Evolutionary conservation across 1,284 basidiomycete genomes (phyloP).

Genomic region (Tilletiopsis washingtonensis): DNA sequence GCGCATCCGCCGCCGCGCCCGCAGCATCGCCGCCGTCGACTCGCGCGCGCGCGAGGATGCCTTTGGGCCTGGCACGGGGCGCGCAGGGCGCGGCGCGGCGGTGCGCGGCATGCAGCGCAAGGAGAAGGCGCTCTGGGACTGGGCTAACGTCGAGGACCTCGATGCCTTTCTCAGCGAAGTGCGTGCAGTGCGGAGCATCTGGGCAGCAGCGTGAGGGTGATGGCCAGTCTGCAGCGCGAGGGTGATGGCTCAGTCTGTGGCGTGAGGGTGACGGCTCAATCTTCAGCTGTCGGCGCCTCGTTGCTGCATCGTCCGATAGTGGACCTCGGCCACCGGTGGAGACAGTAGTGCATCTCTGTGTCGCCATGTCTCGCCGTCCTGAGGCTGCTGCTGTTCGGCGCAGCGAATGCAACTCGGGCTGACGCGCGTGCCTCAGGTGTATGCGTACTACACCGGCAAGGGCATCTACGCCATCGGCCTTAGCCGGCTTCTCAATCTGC

Average conservation of each 20-base stretch:
- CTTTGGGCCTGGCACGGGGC: too few species aligned
- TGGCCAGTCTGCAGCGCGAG: too few species aligned
- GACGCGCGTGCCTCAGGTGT: conserved; percentile 65
- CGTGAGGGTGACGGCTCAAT: too few species aligned
- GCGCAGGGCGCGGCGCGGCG: background rate
- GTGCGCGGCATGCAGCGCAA: conserved; percentile 15
- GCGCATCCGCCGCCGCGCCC: background rate
- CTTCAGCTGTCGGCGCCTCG: too few species aligned
- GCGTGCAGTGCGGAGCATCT: too few species aligned
- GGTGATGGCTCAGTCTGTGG: too few species aligned
- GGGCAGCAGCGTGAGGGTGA: too few species aligned
- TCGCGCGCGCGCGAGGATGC: background rate
- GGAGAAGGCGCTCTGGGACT: conserved; percentile 76
- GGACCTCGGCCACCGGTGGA: conserved; percentile 54
- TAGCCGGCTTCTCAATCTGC: conserved; percentile 73
- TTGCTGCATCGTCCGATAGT: too few species aligned
- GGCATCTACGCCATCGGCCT: conserved; percentile 90
- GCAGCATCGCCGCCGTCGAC: background rate
- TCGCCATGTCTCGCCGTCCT: conserved; percentile 15
- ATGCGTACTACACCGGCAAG: conserved; percentile 90
- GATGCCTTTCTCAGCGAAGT: conserved; percentile 66
- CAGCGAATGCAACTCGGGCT: background rate
- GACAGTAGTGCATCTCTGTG: conserved; percentile 24
- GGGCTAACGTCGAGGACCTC: conserved; percentile 96
- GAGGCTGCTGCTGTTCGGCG: conserved; percentile 49